Evolutionary conservation across 139 green algal species (phyloP), one percentile per base, ranked within the genome.

Genomic region (Penium margaritaceum): DNA sequence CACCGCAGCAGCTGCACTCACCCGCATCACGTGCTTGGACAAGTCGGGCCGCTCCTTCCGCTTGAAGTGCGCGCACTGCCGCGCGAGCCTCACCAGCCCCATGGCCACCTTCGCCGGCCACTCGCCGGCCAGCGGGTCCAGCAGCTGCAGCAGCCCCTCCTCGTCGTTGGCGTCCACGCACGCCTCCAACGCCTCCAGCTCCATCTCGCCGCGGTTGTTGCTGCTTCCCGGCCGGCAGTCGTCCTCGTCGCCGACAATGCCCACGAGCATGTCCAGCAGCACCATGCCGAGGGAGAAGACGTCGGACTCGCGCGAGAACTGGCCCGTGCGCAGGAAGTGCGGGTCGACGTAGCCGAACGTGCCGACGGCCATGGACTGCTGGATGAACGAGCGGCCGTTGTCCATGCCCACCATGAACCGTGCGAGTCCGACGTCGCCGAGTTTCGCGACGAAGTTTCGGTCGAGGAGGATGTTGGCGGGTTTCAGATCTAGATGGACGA

Each of bases 391-490:
- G 21, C 36, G 63, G 2, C 47, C 55, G 15, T 44, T 35, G 60
- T 70, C 30, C n/a, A 70, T 35, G 5, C 35, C 47, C 34, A 30
- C 35, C 2, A 71, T 12, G 5, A 77, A 36, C 5, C 43, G n/a
- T 9, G 93, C 91, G 19, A 98, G 90, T 2, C 93, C 92, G 87
- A 97, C 96, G 83, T 97, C 91, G 17, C 87, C 91, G 29, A 97
- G 91, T 44, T 77, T 81, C 4, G 66, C 58, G 24, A 84, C 89
- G 12, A 87, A 84, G 37, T 88, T 85, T 24, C 95, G 88, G 74
- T 97, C 92, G 78, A 97, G 87, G 63, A 98, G 87, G 70, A 98
- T 81, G 85, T 98, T 98, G 63, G 91, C 90, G 5, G 92, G 89
- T 75, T 96, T 91, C 36, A 89, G 76, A 67, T 90, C 85, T 0